A percentile compares a stretch with the other conserved stretches of the same genome.
Conservation (phyloP, 163 green algal species). For the Scenedesmus sp. region DNA sequence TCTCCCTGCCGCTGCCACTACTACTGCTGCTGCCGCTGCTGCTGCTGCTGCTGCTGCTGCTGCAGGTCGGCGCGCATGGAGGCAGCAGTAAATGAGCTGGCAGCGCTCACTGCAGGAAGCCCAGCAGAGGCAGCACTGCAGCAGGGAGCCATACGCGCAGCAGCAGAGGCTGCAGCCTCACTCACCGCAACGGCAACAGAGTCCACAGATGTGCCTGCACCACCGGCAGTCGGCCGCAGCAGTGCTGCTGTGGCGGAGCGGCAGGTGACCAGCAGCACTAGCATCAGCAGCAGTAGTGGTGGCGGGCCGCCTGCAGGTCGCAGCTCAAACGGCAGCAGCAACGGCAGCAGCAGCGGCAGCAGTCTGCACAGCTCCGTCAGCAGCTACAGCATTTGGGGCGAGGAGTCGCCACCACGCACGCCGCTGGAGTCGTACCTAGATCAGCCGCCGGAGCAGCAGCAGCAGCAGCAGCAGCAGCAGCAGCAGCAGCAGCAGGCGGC, state of each 20-base stretch:
- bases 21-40: background rate
- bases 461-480: constrained; percentile 1
- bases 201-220: background rate
- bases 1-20: background rate
- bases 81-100: constrained; percentile 49
- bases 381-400: constrained; percentile 36
- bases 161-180: background rate
- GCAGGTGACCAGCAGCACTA: constrained; percentile 1
- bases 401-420: background rate
- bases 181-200: background rate
- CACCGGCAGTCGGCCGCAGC: background rate
- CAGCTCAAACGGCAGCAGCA: constrained; percentile 16
- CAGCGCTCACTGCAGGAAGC: constrained; percentile 34
- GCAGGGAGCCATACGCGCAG: constrained; percentile 17
- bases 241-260: background rate
- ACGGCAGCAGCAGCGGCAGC: constrained; percentile 10
- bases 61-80: constrained; percentile 50
- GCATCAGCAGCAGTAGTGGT: background rate
- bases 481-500: constrained; percentile 13
- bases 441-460: background rate
- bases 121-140: constrained; percentile 44
- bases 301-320: background rate
- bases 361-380: background rate
- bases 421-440: background rate
- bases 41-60: background rate